Percentiles rank a stretch among this genome's conserved stretches.
Evolutionary conservation across 1,139 yeast species (phyloP).

Genomic region (Magnusiomyces sp.): DNA sequence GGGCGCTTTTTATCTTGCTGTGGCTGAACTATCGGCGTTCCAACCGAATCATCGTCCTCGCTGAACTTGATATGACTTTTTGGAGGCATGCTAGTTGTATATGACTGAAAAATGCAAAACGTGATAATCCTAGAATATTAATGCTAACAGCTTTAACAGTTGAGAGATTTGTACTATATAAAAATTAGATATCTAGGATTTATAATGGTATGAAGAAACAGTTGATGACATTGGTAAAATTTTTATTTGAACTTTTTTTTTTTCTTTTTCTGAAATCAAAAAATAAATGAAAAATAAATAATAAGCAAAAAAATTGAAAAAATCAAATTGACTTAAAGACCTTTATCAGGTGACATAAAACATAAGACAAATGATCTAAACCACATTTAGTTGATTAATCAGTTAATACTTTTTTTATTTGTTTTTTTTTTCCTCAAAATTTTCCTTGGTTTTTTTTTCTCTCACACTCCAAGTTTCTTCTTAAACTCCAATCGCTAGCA

Average conservation of each 20-base stretch:
- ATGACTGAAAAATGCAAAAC: neutral
- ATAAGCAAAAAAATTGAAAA: neutral
- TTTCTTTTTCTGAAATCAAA: neutral
- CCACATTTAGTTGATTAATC: no score
- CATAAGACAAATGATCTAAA: neutral
- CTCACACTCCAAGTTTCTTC: neutral
- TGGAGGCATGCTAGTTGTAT: constrained; percentile 19
- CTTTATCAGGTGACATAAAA: neutral
- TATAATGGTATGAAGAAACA: no score
- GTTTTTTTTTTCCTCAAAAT: neutral
- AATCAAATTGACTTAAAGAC: neutral
- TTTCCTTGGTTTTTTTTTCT: neutral
- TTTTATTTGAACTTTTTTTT: no score
- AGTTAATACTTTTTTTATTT: neutral
- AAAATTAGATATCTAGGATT: no score
- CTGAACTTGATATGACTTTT: constrained; percentile 23
- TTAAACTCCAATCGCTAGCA: neutral
- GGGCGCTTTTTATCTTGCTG: neutral
- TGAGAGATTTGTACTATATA: no score
- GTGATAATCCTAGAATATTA: neutral
- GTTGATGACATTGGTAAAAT: no score
- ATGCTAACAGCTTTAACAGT: neutral
- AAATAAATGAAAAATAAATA: neutral
- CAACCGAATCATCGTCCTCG: constrained; percentile 16
- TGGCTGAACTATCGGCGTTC: neutral